Percentiles rank a stretch among this genome's conserved stretches.
These are phyloP conservation scores for Gossypium gossypioides DNA, from an alignment of 441 rosid genomes.

Conservation along the genomic window DNA sequence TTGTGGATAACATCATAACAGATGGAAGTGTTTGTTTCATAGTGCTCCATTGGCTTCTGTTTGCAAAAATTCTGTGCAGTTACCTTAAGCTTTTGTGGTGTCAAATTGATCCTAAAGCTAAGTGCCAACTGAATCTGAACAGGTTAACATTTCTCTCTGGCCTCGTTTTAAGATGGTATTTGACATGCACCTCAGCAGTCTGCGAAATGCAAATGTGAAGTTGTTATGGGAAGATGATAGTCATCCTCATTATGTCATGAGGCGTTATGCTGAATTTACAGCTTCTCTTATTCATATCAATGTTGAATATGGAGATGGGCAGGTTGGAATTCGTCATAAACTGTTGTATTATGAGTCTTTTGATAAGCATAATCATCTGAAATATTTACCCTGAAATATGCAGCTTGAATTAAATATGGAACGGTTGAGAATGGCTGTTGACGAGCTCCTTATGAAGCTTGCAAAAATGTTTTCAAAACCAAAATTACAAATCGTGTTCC, in stretches of 20 bases:
- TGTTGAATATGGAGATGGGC: conserved; percentile 93
- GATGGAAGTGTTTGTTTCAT: not conserved
- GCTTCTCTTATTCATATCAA: conserved; percentile 95
- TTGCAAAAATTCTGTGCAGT: not conserved
- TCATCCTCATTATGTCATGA: conserved; percentile 98
- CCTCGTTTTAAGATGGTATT: conserved; percentile 97
- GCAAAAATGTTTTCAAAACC: conserved; percentile 66
- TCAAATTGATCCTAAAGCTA: conserved; percentile 6
- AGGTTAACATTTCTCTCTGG: conserved; percentile 92
- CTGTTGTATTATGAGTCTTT: not conserved
- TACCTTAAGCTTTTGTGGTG: not conserved
- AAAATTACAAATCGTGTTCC: conserved; percentile 78
- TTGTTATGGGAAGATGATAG: conserved; percentile 95
- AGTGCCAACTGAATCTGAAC: conserved; percentile 22
- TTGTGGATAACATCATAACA: not conserved
- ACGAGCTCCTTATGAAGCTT: conserved; percentile 80
- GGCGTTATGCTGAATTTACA: conserved; percentile 97
- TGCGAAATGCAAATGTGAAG: conserved; percentile 82
- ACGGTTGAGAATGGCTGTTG: conserved; percentile 87
- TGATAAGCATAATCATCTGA: not conserved
- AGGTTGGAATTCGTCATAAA: conserved; percentile 36
- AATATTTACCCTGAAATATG: conserved; percentile 17
- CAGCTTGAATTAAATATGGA: conserved; percentile 98
- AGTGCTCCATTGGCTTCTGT: not conserved
- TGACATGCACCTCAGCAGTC: conserved; percentile 83